Evolutionary conservation across 352 stramenopile species (phyloP).

Genomic region (Phytophthora meadii): DNA sequence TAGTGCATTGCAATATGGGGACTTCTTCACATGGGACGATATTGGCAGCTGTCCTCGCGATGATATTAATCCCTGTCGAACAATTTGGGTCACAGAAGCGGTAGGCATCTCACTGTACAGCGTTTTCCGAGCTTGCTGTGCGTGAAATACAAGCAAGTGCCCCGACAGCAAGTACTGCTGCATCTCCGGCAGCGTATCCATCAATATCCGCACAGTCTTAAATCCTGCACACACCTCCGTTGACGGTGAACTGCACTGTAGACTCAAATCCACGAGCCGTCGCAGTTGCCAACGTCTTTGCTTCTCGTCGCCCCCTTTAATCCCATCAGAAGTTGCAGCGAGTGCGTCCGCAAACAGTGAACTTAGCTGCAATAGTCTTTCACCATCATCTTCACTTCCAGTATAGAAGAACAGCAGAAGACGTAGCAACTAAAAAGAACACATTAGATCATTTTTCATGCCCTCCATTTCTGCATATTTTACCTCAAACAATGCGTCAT

Average conservation of each 20-base stretch:
- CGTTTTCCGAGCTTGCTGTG: slow-evolving; percentile 15
- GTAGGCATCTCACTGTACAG: slow-evolving; percentile 37
- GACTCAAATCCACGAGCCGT: slow-evolving; percentile 54
- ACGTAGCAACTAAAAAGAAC: slow-evolving; percentile 39
- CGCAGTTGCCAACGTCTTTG: slow-evolving; percentile 47
- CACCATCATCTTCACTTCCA: slow-evolving; percentile 30
- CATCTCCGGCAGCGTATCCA: slow-evolving; percentile 30
- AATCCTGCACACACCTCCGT: slow-evolving; percentile 16
- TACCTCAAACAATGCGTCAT: slow-evolving; percentile 57
- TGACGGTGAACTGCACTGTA: slow-evolving; percentile 38
- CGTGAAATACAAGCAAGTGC: slow-evolving; percentile 21
- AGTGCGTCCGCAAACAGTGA: slow-evolving; percentile 37
- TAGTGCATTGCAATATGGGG: slow-evolving; percentile 36
- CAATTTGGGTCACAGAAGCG: slow-evolving; percentile 37
- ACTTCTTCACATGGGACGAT: slow-evolving; percentile 21
- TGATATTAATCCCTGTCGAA: slow-evolving; percentile 33
- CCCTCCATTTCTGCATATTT: slow-evolving; percentile 3
- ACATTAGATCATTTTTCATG: slow-evolving; percentile 13
- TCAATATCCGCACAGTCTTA: slow-evolving; percentile 24
- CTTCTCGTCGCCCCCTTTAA: slow-evolving; percentile 20
- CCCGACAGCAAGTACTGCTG: slow-evolving; percentile 43
- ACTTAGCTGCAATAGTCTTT: slow-evolving; percentile 37
- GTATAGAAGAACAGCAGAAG: slow-evolving; percentile 56
- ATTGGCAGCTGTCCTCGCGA: slow-evolving; percentile 25
- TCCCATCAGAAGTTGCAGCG: slow-evolving; percentile 14